phyloP scores from a whole-genome alignment of 2,329 filamentous ascomycete species.

The Colletotrichum theobromicola region DNA sequence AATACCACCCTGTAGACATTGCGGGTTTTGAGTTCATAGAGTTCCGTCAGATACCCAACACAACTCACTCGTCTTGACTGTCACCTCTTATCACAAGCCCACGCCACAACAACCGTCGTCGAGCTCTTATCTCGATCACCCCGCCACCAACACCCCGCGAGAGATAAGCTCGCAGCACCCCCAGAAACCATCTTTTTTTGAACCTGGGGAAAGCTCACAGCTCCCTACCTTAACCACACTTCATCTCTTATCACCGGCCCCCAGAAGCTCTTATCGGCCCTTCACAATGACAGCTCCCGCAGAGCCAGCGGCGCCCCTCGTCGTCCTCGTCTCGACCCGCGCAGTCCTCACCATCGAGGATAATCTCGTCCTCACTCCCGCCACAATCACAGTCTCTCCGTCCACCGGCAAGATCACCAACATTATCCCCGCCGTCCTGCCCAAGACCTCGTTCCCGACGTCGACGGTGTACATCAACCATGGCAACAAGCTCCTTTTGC shows the following conservation, averaged over 20 bases:
- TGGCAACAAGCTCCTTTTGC: conserved; percentile 83
- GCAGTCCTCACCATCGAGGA: conserved; percentile 78
- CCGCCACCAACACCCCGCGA: conserved; percentile 1
- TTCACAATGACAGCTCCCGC: conserved; percentile 35
- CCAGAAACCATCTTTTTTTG: neutral
- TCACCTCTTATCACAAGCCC: neutral
- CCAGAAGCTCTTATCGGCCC: neutral
- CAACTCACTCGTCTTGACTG: neutral
- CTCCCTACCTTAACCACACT: neutral
- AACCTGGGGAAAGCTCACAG: neutral
- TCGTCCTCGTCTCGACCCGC: conserved; percentile 83
- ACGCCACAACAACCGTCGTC: neutral
- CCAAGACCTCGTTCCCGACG: conserved; percentile 73
- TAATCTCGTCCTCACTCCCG: conserved; percentile 71
- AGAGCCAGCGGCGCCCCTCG: conserved; percentile 50
- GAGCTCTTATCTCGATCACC: neutral
- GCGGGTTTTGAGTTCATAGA: neutral
- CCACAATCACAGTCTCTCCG: conserved; percentile 81
- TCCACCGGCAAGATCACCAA: conserved; percentile 83
- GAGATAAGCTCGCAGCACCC: conserved; percentile 6
- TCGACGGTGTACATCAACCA: conserved; percentile 81
- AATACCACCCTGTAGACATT: neutral
- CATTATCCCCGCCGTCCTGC: conserved; percentile 76
- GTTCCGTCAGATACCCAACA: neutral
- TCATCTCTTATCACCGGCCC: conserved; percentile 1